phyloP scores from a whole-genome alignment of 768 basidiomycete genomes.

The Lentinus tigrinus region DNA sequence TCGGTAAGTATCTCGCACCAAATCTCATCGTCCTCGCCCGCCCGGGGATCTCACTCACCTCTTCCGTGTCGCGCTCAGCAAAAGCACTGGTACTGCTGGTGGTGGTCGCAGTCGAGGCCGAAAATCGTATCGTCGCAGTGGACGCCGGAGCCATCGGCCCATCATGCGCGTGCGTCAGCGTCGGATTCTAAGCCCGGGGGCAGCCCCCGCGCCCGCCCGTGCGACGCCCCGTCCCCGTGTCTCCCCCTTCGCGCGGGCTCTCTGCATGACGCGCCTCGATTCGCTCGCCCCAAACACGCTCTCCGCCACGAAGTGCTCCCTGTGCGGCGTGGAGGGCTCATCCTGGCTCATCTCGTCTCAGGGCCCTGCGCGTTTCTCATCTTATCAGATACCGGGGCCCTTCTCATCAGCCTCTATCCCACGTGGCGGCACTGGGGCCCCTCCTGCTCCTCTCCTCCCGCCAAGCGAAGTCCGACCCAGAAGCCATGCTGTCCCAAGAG shows the following conservation, averaged over 20 bases:
- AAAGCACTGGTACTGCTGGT: no score
- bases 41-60: neutral
- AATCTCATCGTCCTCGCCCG: slow-evolving; percentile 2
- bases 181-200: neutral
- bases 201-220: neutral
- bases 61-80: neutral
- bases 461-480: neutral
- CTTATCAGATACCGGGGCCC: slow-evolving; percentile 16
- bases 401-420: neutral
- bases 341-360: neutral
- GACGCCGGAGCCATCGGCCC: neutral
- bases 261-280: neutral
- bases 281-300: neutral
- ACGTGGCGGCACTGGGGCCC: slow-evolving; percentile 2
- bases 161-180: no score
- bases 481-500: slow-evolving; percentile 12
- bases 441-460: neutral
- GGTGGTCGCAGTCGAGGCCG: neutral
- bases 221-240: neutral
- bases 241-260: neutral
- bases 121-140: no score
- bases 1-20: slow-evolving; percentile 19
- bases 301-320: neutral
- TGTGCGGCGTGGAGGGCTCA: neutral
- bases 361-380: slow-evolving; percentile 11